A percentile compares a stretch with the other conserved stretches of the same genome.
Conservation (phyloP, 176 grass and related monocot genomes). For the Ampelocalamus luodianensis region DNA sequence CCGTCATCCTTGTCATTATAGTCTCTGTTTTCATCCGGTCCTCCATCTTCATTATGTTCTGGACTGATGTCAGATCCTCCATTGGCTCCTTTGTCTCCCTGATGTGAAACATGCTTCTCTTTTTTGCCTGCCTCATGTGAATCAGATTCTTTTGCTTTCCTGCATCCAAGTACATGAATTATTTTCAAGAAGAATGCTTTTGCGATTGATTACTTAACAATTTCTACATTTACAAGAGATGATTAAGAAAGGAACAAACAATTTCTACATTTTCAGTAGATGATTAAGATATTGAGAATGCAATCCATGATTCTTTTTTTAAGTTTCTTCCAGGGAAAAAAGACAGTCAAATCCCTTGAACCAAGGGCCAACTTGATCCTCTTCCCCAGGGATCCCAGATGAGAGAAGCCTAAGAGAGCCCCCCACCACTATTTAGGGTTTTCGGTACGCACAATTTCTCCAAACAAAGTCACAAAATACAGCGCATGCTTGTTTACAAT, state of each 20-base stretch:
- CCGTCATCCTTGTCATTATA: slow-evolving; percentile 48
- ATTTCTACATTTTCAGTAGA: not conserved
- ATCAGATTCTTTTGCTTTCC: slow-evolving; percentile 52
- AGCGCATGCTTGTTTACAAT: not conserved
- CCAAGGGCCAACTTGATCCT: too few relatives aligned
- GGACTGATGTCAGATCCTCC: slow-evolving; percentile 31
- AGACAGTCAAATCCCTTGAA: not conserved
- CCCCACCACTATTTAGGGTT: not conserved
- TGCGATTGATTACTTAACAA: not conserved
- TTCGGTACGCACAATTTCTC: not conserved
- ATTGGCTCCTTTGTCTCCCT: slow-evolving; percentile 29
- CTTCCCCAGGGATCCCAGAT: too few relatives aligned
- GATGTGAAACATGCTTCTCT: slow-evolving; percentile 26
- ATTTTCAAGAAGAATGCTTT: slow-evolving; percentile 30
- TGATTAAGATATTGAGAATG: slow-evolving; percentile 4
- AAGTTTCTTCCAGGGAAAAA: slow-evolving; percentile 12
- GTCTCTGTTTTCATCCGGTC: slow-evolving; percentile 42
- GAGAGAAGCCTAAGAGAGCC: too few relatives aligned
- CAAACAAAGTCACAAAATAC: slow-evolving; percentile 4
- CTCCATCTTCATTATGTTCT: slow-evolving; percentile 33
- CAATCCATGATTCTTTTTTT: not conserved
- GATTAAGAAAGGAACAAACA: not conserved
- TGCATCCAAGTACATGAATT: slow-evolving; percentile 33
- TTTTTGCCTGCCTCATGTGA: slow-evolving; percentile 33
- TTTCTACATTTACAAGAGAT: not conserved